Conservation (phyloP, 2,329 filamentous ascomycete genomes). For the Scytalidium lignicola region DNA sequence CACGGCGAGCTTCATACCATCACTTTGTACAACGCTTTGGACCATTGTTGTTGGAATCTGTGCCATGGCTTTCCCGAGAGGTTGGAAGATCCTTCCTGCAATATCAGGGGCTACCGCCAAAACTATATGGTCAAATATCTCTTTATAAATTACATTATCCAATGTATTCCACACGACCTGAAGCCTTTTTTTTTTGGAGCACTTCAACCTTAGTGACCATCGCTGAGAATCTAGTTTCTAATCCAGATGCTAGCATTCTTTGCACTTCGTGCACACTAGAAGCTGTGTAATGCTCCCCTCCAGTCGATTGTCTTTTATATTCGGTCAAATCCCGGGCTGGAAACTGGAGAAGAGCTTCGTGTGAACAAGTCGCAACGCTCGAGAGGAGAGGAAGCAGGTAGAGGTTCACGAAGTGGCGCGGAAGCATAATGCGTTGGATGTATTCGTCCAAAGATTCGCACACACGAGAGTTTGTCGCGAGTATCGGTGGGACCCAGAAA, state of each 20-base stretch:
- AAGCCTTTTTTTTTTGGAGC: constrained; percentile 19
- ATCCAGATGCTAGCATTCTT: constrained; percentile 34
- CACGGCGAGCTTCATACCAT: constrained; percentile 22
- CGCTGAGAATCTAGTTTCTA: constrained; percentile 37
- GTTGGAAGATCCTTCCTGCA: constrained; percentile 41
- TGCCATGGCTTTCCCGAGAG: constrained; percentile 32
- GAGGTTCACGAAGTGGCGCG: constrained; percentile 38
- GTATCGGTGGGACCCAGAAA: constrained; percentile 38
- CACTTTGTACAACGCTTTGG: constrained; percentile 42
- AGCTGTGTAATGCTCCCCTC: constrained; percentile 46
- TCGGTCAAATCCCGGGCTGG: constrained; percentile 47
- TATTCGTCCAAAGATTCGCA: constrained; percentile 46
- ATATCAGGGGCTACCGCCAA: constrained; percentile 51
- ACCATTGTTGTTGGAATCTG: constrained; percentile 44
- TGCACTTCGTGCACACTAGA: constrained; percentile 47
- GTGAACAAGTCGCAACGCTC: constrained; percentile 49
- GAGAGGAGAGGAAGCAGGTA: constrained; percentile 52
- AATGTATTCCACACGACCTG: constrained; percentile 29
- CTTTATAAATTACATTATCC: constrained; percentile 17
- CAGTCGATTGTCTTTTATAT: constrained; percentile 43
- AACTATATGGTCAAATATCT: constrained; percentile 46
- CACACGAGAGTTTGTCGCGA: constrained; percentile 6
- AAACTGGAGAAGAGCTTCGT: constrained; percentile 43
- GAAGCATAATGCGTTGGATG: constrained; percentile 42
- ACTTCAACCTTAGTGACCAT: constrained; percentile 32